Base-by-base conservation (phyloP, 2,329 filamentous ascomycete genomes). In the Fusarium guadeloupense region DNA sequence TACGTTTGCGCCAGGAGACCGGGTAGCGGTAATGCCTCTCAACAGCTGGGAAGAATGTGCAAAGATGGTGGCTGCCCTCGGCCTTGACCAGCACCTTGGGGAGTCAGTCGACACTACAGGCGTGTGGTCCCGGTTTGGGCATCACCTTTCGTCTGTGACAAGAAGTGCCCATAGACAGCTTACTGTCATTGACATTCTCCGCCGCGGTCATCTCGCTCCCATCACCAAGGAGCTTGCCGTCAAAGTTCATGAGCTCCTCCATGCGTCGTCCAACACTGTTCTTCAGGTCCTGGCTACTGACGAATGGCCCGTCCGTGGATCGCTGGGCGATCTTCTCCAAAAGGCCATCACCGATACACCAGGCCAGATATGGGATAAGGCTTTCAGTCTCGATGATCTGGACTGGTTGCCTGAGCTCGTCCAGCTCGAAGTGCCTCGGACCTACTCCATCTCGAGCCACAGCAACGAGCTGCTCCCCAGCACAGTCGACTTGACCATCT, bases 41-140 rank as follows among this genome's bases (percentile, higher is more conserved):
- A 85, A 84, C 51, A 77, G 74, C 49, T 84, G 81, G 82, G 77
- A 79, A 9, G 82, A 85, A 63, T 83, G 80, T 44, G 81, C 81
- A 16, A 84, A 84, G 59, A 79, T 85, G 9, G 81, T 80, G 4
- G 78, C 81, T 0, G 81, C 81, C 0, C 73, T 85, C 2, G 82
- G 82, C 0, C 72, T 84, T 0, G 81, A 81, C 26, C 69, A 75
- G 4, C 76, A 78, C 53, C 74, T 85, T 2, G 78, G 81, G n/a
- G 67, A 74, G 8, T 66, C 72, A 0, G 73, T 83, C 0, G 62
- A 71, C 0, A 71, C 80, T 1, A 74, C 76, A 9, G 70, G 70
- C 3, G 73, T 71, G 5, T 84, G 82, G 82, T 71, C 75, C 5
- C 76, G 81, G 4, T 84, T 84, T 17, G 75, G 79, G 1, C 73